Base-by-base conservation (phyloP, 768 basidiomycete species). In the Chalciporus pseudorubinellus region DNA sequence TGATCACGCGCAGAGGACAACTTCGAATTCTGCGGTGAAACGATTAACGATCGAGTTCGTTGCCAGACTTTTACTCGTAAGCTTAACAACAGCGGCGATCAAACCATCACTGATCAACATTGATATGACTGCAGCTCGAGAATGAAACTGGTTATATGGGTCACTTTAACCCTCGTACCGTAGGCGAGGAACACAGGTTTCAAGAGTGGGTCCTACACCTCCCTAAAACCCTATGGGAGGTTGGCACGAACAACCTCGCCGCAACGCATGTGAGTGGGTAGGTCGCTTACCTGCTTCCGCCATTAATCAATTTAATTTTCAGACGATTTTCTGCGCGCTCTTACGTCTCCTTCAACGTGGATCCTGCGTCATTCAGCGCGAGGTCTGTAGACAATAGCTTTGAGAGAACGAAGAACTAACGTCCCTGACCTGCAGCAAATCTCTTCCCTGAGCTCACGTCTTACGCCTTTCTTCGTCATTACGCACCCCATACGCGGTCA, bases 181-280 rank as follows among this genome's bases (percentile, higher is more conserved):
- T 57, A 51, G 58, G 52, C 4, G 63, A 62, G 38, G 59, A 54
- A 21, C 59, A 50, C 28, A 74, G 69, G 46, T 67, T 86, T 34
- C 70, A 75, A 45, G 77, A 77, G 19, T 97, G 94, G 92, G 57
- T 92, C 16, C 66, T 77, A 22, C 82, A 87, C 56, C 77, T 97
- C 39, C 92, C 94, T 0, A 86, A 82, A 68, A 77, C 78, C 6
- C 72, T 98, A 4, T 98, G 95, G 95, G 94, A 98, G 66, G 67
- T 88, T 10, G 86, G 87, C 3, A 69, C 68, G 10, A 78, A 68
- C 47, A 80, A 90, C 62, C 63, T 78, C 16, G 58, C 67, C 1
- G 70, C 78, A 4, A 84, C 85, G 0, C 83, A 89, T 78, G 92
- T 89, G 45, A 57, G 74, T 39, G 10, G 29, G 22, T 28, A 34